Evolutionary conservation across 2,329 filamentous ascomycete species (phyloP), one percentile per base, ranked within the genome.

Genomic region (Fusarium sp.): DNA sequence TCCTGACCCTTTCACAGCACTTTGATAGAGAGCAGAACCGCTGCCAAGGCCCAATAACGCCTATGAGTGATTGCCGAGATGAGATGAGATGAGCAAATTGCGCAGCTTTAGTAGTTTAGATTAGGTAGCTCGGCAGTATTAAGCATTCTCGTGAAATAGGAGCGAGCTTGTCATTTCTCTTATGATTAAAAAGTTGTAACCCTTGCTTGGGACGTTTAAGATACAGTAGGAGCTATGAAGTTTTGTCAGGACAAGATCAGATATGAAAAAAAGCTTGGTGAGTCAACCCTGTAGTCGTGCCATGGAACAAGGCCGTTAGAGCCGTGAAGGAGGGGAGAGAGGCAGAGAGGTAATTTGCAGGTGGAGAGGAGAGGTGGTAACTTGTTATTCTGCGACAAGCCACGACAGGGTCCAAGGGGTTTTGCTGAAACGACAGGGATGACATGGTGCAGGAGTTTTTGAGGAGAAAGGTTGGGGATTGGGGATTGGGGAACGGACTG

Each of bases 371-470:
- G 45, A 34, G 36, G 44, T 62, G n/a, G 38, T 23, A 43, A 45
- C 39, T 64, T 43, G 66, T 69, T 60, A 61, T 64, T 69, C 66
- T 69, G 66, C 23, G 47, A 69, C 66, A 51, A 49, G 61, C 42
- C 30, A 42, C 39, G 61, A 55, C 61, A 68, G 62, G 62, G 66
- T 53, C 39, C 57, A 40, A 51, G 66, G 53, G 15, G 20, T 17
- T 63, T 50, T 55, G 36, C 58, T 69, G 66, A 69, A 69, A 69
- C 66, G 47, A 64, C 61, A 39, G 42, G 65, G 65, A 43, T 62
- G 34, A 47, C 26, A 53, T 48, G 54, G 44, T 30, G 32, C 32
- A n/a, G 15, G 15, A 7, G 32, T 5, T 36, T 36, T 19, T 36
- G 32, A 19, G 15, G 32, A 36, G 32, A n/a, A n/a, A 36, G 15